Evolutionary conservation across 2,329 filamentous ascomycete species (phyloP).

Genomic region (Aspergillus eucalypticola): DNA sequence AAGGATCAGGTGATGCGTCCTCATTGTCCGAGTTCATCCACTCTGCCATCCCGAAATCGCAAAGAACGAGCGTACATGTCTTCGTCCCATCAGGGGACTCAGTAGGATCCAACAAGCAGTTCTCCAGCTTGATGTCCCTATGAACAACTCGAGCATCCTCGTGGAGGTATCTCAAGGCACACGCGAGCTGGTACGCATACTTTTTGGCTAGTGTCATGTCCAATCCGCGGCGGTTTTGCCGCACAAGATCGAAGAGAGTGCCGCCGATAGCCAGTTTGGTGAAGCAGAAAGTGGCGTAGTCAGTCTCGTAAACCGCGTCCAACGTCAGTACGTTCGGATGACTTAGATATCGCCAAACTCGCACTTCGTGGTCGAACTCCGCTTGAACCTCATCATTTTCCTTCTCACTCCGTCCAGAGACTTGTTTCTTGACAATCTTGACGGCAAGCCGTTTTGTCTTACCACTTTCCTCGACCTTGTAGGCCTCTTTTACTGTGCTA

Average conservation of each 20-base stretch:
- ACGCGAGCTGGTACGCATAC: slow-evolving; percentile 64
- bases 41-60: slow-evolving; percentile 70
- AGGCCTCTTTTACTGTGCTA: slow-evolving; percentile 67
- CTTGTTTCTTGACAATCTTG: slow-evolving; percentile 66
- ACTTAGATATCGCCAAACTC: slow-evolving; percentile 65
- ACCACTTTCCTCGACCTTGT: slow-evolving; percentile 59
- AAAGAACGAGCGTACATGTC: slow-evolving; percentile 61
- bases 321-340: slow-evolving; percentile 64
- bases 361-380: slow-evolving; percentile 68
- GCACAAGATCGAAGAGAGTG: slow-evolving; percentile 64
- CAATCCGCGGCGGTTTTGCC: slow-evolving; percentile 57
- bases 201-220: slow-evolving; percentile 55
- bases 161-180: slow-evolving; percentile 66
- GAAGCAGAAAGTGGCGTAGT: slow-evolving; percentile 69
- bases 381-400: slow-evolving; percentile 67
- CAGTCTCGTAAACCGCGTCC: slow-evolving; percentile 65
- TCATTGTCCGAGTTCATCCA: slow-evolving; percentile 61
- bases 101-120: slow-evolving; percentile 63
- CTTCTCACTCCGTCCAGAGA: slow-evolving; percentile 55
- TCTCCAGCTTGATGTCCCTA: slow-evolving; percentile 69
- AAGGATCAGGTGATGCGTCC: slow-evolving; percentile 52
- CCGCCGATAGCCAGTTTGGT: slow-evolving; percentile 65
- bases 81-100: slow-evolving; percentile 49
- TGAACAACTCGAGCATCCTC: slow-evolving; percentile 68
- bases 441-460: slow-evolving; percentile 59